Base-by-base conservation (phyloP, 345 rosid species). In the Heritiera littoralis region DNA sequence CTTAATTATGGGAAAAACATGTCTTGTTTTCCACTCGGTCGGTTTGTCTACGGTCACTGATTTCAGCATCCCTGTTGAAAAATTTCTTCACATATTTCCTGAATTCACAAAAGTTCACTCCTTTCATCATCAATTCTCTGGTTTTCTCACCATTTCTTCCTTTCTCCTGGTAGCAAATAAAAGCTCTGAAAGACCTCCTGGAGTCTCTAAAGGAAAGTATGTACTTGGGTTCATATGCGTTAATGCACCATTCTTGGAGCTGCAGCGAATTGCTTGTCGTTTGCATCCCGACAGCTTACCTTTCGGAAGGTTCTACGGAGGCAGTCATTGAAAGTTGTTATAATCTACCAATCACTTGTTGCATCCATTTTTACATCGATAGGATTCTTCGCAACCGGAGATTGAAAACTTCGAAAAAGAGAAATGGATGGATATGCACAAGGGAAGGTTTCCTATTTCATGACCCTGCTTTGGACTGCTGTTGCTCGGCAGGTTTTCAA, bases 1-100 rank as follows among this genome's bases (percentile, higher is more conserved):
- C 28, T 23, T 23, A 23, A 23, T 23, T 23, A 23, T 23, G 28
- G 28, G 28, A 23, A 23, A 23, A 23, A 23, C 28, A 23, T 23
- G 28, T 23, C 28, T 23, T 23, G 28, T 23, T 23, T 23, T 23
- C 28, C 6, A 2, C 43, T 40, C 0, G 43, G 43, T 40, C 5
- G 6, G 43, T 0, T 40, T 40, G 43, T 40, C 49, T 46, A 46
- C 49, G 2, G 1, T 46, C 90, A 14, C 76, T 92, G n/a, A 54
- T 89, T 9, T 79, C 84, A 8, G 88, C 92, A 9, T 84, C 90
- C 0, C 90, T 88, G 5, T n/a, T 88, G 52, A 90, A 85, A 46
- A 88, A 88, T 58, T 66, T 88, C 51, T 88, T 92, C 81, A 88
- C 92, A 0, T 86, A 13, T 48, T 81, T 87, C 84, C 79, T 90